A percentile compares a stretch with the other conserved stretches of the same genome.
Conservation (phyloP, 2,329 filamentous ascomycete species). For the Amylocarpus encephaloides region DNA sequence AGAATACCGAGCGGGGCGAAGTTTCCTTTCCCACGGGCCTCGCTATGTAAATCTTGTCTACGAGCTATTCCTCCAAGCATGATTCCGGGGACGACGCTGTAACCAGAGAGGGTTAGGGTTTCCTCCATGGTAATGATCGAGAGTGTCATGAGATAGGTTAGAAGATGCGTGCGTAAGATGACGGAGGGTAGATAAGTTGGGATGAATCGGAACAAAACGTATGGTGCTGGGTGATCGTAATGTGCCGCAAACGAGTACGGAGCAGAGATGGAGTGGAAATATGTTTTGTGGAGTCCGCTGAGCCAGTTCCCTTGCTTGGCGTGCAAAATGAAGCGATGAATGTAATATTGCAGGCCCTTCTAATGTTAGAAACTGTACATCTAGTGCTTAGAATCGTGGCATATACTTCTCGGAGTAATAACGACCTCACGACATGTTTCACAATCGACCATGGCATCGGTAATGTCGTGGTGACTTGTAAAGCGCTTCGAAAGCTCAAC, state of each 20-base stretch:
- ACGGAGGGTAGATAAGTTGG: constrained; percentile 61
- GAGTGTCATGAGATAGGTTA: constrained; percentile 64
- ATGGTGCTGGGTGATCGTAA: constrained; percentile 61
- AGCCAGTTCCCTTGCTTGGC: constrained; percentile 32
- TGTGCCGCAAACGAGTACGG: constrained; percentile 58
- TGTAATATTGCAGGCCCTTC: constrained; percentile 61
- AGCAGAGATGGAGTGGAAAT: constrained; percentile 47
- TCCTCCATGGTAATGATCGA: constrained; percentile 60
- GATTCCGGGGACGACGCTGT: constrained; percentile 50
- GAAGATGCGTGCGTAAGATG: constrained; percentile 60
- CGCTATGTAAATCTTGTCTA: constrained; percentile 50
- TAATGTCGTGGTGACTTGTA: constrained; percentile 52
- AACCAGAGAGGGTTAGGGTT: constrained; percentile 61
- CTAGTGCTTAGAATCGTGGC: not conserved
- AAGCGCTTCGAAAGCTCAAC: constrained; percentile 45
- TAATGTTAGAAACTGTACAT: constrained; percentile 6
- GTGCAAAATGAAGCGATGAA: constrained; percentile 70
- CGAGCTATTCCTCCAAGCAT: constrained; percentile 46
- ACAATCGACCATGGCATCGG: constrained; percentile 57
- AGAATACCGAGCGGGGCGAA: constrained; percentile 56
- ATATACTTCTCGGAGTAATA: constrained; percentile 52
- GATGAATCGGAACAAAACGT: constrained; percentile 56
- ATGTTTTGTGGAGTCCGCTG: constrained; percentile 38
- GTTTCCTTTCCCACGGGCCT: constrained; percentile 49
- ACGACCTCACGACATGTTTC: constrained; percentile 46